phyloP scores from a whole-genome alignment of 108 stramenopile genomes.

The Parietichytrium sp. region DNA sequence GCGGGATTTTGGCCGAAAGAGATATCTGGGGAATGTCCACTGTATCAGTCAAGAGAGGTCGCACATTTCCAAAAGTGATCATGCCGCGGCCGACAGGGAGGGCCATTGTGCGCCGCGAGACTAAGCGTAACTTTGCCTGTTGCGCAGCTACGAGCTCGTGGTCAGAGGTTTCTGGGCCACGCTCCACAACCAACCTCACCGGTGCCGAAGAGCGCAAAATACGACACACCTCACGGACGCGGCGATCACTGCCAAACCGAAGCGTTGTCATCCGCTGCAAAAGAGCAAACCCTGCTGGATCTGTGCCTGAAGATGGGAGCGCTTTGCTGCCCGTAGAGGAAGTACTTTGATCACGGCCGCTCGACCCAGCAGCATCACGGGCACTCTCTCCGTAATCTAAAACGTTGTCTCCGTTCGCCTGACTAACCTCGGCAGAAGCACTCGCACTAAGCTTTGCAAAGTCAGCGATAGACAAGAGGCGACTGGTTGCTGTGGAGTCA shows the following conservation, averaged over 20 bases:
- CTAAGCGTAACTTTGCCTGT: slow-evolving; percentile 76
- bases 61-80: slow-evolving; percentile 87
- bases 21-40: slow-evolving; percentile 81
- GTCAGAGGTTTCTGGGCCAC: slow-evolving; percentile 78
- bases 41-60: slow-evolving; percentile 67
- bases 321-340: slow-evolving; percentile 73
- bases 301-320: background rate
- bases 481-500: background rate
- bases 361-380: background rate
- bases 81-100: slow-evolving; percentile 88
- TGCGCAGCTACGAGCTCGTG: slow-evolving; percentile 81
- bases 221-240: slow-evolving; percentile 79
- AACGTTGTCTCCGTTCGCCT: background rate
- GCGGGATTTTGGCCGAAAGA: slow-evolving; percentile 82
- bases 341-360: slow-evolving; percentile 7
- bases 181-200: slow-evolving; percentile 71
- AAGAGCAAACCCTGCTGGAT: slow-evolving; percentile 50
- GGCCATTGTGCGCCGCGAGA: slow-evolving; percentile 79
- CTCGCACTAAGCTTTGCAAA: slow-evolving; percentile 14
- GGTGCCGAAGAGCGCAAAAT: slow-evolving; percentile 83
- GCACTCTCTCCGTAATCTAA: background rate
- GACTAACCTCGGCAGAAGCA: slow-evolving; percentile 19
- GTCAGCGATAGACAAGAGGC: background rate
- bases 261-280: slow-evolving; percentile 75
- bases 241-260: slow-evolving; percentile 82